Base-by-base conservation (phyloP, 352 stramenopile genomes). In the Phytophthora chlamydospora region DNA sequence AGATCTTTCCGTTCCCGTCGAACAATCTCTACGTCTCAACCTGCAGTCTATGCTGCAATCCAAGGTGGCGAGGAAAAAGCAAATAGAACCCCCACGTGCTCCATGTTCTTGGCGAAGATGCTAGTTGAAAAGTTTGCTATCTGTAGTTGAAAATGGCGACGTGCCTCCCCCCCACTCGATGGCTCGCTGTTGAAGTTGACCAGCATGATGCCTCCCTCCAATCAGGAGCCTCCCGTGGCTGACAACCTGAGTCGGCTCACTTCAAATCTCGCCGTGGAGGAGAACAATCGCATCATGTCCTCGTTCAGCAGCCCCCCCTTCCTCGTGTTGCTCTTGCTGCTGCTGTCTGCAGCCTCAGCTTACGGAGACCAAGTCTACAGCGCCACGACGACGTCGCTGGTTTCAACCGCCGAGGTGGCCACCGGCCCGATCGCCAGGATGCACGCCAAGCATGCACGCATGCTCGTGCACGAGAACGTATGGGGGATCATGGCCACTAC, bases 401-500 rank as follows among this genome's bases (percentile, higher is more conserved):
- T 45, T 16, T 9, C 29, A 0, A 29, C 2, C 24, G 55, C 52
- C 11, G 27, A 54, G 19, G 42, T 39, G n/a, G 41, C 52, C 21
- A 42, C 33, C 16, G 61, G 56, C 6, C 62, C 62, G 10, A 32
- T 71, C 31, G 39, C 49, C 1, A 66, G 41, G 44, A 45, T 71
- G 14, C 62, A 71, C 16, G 78, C 78, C 13, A 63, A 67, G 12
- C 75, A 88, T 46, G 81, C 81, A 2, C 78, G 81, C 6, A 68
- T 78, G 34, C 61, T 91, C 11, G 81, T 91, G 47, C 77, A 88
- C 40, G 51, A 68, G 36, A 89, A 89, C 43, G 68, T 65, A 14
- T 91, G 81, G 81, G 76, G 66, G 12, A 84, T 79, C 13, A 76
- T 91, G 52, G 71, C 79, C 27, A 91, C 81, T 3, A 72, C 79